Evolutionary conservation across 495 filamentous ascomycete genomes (phyloP), one percentile per base, ranked within the genome.

Genomic region (Neurospora tetraspora): DNA sequence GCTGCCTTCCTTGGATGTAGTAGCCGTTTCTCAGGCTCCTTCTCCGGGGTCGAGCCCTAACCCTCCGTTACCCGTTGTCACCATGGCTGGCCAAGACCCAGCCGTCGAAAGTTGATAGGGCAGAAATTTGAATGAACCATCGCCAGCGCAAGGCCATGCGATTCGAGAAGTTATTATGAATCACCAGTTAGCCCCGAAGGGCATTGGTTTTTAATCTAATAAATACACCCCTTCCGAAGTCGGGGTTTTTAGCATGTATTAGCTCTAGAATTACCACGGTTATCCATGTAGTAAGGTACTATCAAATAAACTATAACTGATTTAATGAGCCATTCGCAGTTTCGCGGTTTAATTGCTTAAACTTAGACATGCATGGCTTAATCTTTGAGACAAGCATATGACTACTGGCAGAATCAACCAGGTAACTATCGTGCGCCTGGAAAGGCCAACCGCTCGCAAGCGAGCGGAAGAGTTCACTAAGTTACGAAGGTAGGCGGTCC

Each of bases 301-400:
- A 89, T 89, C 85, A 88, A 89, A 89, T 89, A 89, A 89, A 89
- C 85, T 82, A 89, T 89, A 89, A 89, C 85, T 89, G 85, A 89
- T 89, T 88, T 89, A 89, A 89, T 89, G 84, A 89, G 86, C 86
- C 85, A 89, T 90, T 89, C 85, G 87, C 85, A 89, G 86, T 90
- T 90, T 90, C 87, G 88, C 87, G 73, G 85, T 89, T 88, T 86
- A 89, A 79, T 86, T 89, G 84, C 84, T 89, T 89, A 89, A 89
- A 89, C 86, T 89, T 89, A 87, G 85, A 90, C 85, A 89, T 90
- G 86, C 86, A 89, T 90, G 86, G 88, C 86, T 89, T 89, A 90
- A 89, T 89, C 85, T 89, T 89, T 90, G 85, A 90, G 85, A 89
- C 86, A 90, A 89, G 85, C 85, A 89, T 89, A 89, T 89, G 83